Base-by-base conservation (phyloP, 2,329 filamentous ascomycete species). In the Alternaria postmessia region DNA sequence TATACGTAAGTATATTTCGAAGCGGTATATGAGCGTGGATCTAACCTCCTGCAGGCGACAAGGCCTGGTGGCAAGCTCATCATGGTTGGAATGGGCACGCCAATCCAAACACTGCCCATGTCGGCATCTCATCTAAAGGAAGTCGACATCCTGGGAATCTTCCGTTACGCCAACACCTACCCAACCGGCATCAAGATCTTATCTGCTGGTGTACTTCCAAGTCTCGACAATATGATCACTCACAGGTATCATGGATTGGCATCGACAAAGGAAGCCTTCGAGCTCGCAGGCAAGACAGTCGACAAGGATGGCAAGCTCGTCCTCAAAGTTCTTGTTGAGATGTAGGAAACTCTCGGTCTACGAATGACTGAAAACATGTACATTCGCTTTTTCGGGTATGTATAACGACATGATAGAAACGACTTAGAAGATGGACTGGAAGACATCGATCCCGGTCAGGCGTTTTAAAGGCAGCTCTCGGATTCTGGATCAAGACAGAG, bases 11-110 rank as follows among this genome's bases (percentile, higher is more conserved):
- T 74, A 24, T 16, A 3, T 1, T 16, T 22, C 12, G 11, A 8
- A 38, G 18, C 16, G 4, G 2, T 7, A 1, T 16, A n/a, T n/a
- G 51, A 42, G 60, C 11, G 5, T 49, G 28, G 61, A 70, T 34
- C 76, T 60, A 34, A 43, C n/a, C 8, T 18, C 16, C 22, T 28
- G 16, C 46, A 80, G 78, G 73, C 78, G 60, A 80, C 78, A 59
- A 75, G 77, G 69, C 81, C 84, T 1, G 85, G 85, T 12, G 84
- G 84, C 3, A 81, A 83, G 46, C 75, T 86, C 32, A 78, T 86
- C 51, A 84, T 86, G 75, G 83, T 87, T 41, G 85, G 85, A 7
- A 87, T 87, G 85, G 85, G 85, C 0, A 84, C 84, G 14, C 84
- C 84, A 3, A 78, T 84, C 20, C 84, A 86, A 67, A 85, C 83